Evolutionary conservation across 2,329 filamentous ascomycete genomes (phyloP).

Genomic region (Exophiala spinifera): DNA sequence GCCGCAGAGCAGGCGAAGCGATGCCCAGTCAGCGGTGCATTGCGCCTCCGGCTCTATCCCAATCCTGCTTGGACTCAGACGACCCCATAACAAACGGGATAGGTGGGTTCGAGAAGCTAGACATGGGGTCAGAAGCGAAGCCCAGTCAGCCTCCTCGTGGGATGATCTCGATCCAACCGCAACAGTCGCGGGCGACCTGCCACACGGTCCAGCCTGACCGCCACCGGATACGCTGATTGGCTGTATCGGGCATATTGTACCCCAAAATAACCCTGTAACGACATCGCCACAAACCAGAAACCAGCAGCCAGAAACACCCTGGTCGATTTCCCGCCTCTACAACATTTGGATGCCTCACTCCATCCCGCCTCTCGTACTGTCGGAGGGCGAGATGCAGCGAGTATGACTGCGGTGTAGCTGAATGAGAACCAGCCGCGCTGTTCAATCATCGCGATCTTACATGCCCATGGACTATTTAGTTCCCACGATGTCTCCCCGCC

Average conservation of each 20-base stretch:
- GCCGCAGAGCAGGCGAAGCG: too few relatives aligned
- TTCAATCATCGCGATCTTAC: neutral
- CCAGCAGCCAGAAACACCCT: too few relatives aligned
- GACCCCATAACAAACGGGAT: neutral
- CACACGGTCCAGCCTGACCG: constrained; percentile 1
- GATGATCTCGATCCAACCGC: neutral
- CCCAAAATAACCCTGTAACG: constrained; percentile 1
- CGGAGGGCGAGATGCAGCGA: neutral
- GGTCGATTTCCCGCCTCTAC: neutral
- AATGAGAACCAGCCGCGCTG: neutral
- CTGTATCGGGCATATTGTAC: neutral
- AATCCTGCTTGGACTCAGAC: neutral
- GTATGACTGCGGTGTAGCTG: neutral
- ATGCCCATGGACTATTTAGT: constrained; percentile 1
- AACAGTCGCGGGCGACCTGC: neutral
- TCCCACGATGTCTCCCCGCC: neutral
- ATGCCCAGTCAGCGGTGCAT: neutral
- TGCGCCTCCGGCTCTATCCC: neutral
- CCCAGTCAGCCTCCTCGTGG: neutral
- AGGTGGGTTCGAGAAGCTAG: neutral
- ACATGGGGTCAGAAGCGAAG: neutral
- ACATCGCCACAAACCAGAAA: neutral
- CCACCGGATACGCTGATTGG: neutral
- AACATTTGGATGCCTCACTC: neutral
- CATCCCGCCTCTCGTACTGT: neutral